Evolutionary conservation across 139 green algal species (phyloP).

Genomic region (Pseudopediastrum boryanum): DNA sequence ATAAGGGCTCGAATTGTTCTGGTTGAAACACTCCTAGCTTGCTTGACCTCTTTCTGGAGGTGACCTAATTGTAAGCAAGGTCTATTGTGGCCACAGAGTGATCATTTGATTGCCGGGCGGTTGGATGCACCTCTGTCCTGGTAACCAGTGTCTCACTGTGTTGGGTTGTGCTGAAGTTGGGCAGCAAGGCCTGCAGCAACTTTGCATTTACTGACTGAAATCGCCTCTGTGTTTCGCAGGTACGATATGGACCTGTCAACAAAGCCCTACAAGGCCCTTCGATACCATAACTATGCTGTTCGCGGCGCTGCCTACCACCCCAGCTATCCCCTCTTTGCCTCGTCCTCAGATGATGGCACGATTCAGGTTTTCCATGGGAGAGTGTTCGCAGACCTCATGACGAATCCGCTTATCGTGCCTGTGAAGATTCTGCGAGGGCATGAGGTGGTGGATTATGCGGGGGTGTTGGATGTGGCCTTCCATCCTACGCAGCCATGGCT

Average conservation of each 20-base stretch:
- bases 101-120: too few species aligned
- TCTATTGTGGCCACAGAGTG: too few species aligned
- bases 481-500: constrained; percentile 97
- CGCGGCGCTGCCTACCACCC: constrained; percentile 85
- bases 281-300: constrained; percentile 80
- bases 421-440: constrained; percentile 72
- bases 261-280: constrained; percentile 90
- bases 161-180: too few species aligned
- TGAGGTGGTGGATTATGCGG: constrained; percentile 54
- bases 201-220: too few species aligned
- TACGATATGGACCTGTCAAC: constrained; percentile 96
- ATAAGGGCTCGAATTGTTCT: too few species aligned
- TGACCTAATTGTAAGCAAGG: too few species aligned
- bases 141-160: too few species aligned
- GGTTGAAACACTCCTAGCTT: too few species aligned
- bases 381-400: constrained; percentile 94
- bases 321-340: constrained; percentile 89
- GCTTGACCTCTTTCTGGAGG: too few species aligned
- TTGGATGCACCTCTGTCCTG: too few species aligned
- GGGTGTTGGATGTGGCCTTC: constrained; percentile 87
- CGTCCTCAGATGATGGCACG: constrained; percentile 79
- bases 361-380: constrained; percentile 93
- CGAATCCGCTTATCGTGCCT: constrained; percentile 96
- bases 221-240: too few species aligned
- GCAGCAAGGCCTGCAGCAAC: too few species aligned